Conservation (phyloP, 768 basidiomycete species). For the Russula olivacea region DNA sequence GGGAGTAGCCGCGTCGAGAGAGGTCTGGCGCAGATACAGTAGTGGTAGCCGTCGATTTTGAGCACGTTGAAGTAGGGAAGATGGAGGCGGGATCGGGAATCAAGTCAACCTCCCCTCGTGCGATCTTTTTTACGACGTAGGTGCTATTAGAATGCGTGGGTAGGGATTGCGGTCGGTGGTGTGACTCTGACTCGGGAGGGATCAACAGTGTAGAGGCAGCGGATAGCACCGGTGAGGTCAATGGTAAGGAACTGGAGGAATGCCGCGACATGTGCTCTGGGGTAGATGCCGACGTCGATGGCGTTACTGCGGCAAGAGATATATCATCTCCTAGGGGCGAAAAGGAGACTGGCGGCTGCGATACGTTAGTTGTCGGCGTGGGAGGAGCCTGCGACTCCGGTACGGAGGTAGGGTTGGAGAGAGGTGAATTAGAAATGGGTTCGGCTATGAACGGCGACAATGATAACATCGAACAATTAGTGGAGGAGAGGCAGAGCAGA, state of each 20-base stretch:
- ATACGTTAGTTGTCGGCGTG: neutral
- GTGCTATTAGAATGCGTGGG: too few species aligned
- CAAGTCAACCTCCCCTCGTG: neutral
- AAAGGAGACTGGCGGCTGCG: neutral
- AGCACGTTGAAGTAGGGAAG: neutral
- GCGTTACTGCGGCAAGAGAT: neutral
- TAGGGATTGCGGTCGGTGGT: neutral
- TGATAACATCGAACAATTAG: neutral
- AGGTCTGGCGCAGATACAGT: neutral
- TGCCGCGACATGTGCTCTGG: neutral
- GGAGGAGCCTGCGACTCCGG: neutral
- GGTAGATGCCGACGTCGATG: neutral
- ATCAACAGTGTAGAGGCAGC: neutral
- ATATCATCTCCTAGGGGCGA: neutral
- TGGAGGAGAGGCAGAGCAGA: too few species aligned
- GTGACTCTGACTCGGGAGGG: neutral
- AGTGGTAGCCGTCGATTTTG: neutral
- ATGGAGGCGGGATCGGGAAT: slow-evolving; percentile 13
- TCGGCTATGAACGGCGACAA: neutral
- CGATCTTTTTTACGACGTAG: neutral
- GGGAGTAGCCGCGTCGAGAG: slow-evolving; percentile 19
- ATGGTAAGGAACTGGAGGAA: neutral
- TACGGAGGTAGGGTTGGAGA: neutral
- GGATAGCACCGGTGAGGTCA: neutral
- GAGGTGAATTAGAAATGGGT: neutral